These are phyloP conservation scores for Coprinopsis marcescibilis DNA, from an alignment of 768 basidiomycete species.

Conservation along the genomic window DNA sequence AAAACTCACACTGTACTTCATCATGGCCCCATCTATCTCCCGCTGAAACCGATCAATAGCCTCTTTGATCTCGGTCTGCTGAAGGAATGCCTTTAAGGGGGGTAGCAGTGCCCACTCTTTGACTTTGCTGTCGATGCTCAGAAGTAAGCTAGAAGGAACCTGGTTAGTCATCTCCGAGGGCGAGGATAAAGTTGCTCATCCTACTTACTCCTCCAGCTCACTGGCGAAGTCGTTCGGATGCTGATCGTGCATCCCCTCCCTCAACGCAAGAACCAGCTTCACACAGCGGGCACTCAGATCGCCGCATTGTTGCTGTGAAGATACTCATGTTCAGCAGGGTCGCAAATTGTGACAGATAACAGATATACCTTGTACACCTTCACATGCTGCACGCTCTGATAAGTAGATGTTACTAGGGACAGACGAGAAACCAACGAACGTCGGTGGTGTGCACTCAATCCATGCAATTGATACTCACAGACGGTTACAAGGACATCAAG, in stretches of 20 bases:
- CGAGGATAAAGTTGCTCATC: neutral
- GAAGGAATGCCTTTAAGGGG: conserved; percentile 30
- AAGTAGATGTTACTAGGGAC: conserved; percentile 24
- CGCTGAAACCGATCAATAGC: conserved; percentile 32
- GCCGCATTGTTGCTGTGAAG: conserved; percentile 30
- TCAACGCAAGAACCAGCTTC: conserved; percentile 25
- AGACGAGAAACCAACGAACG: too few relatives aligned
- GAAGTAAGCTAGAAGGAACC: conserved; percentile 19
- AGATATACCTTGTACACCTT: conserved; percentile 32
- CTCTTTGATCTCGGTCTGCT: conserved; percentile 34
- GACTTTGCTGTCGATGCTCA: conserved; percentile 26
- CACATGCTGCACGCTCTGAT: conserved; percentile 27
- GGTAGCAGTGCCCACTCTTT: conserved; percentile 31
- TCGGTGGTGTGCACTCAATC: too few relatives aligned
- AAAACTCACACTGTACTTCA: conserved; percentile 32
- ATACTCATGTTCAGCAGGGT: neutral
- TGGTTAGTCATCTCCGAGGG: neutral
- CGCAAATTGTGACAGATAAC: neutral
- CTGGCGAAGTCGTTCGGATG: conserved; percentile 25
- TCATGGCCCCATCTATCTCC: conserved; percentile 31
- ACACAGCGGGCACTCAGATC: conserved; percentile 28
- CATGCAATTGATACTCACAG: too few relatives aligned
- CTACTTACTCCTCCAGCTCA: conserved; percentile 28
- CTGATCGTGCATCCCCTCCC: conserved; percentile 29
- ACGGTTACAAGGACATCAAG: conserved; percentile 21